Base-by-base conservation (phyloP, 2,329 filamentous ascomycete species). In the Stromatinia cepivora region DNA sequence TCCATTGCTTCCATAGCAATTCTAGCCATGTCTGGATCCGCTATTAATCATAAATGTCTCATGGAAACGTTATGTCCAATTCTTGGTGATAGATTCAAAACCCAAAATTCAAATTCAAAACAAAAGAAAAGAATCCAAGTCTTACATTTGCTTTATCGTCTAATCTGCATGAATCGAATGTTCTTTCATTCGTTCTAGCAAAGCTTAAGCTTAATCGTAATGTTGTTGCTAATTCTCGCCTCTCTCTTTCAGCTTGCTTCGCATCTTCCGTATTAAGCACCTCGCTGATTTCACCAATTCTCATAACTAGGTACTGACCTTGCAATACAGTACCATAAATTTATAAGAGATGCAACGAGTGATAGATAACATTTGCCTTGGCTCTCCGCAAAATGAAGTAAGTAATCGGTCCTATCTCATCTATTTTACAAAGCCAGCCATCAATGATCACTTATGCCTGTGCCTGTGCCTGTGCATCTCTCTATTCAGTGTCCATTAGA, bases 361-460 rank as follows among this genome's bases (percentile, higher is more conserved):
- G 31, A n/a, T 31, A 45, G n/a, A 13, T 17, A 7, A 13, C 5
- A 28, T 20, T 67, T 20, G 57, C 17, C 45, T 52, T 63, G 48
- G 46, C 45, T 42, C 25, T 67, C 7, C 46, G 57, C 15, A 62
- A 15, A 45, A 42, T 45, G 57, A 34, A 63, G 36, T 54, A 63
- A 45, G 46, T 63, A 63, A 53, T 67, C 57, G 66, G 56, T 67
- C 66, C 56, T 67, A 67, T 67, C 31, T 34, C 20, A 67, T 62
- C 57, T 53, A 62, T n/a, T 39, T 52, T 42, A 61, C 46, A 36
- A 52, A 62, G 36, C 36, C 7, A 62, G 56, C 56, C 45, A 42
- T 45, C 11, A 54, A 31, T 65, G 50, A 42, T 65, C 48, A 54
- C 22, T 34, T 62, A 5, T 62, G 22, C 59, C 45, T 62, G 28